Base-by-base conservation (phyloP, 1,284 basidiomycete genomes). In the Ustilago sp. region DNA sequence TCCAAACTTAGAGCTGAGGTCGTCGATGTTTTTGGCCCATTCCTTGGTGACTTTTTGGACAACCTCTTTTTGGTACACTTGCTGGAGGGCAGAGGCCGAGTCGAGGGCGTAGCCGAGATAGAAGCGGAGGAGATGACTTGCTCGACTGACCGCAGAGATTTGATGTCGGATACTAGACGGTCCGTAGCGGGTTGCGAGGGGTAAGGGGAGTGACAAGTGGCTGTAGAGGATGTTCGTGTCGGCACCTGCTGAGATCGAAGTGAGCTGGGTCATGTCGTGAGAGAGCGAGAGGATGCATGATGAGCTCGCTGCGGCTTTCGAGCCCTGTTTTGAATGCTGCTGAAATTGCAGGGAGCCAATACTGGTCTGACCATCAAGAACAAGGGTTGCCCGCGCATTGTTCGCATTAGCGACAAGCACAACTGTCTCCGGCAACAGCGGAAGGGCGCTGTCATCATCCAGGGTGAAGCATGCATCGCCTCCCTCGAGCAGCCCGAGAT, bases 91-190 rank as follows among this genome's bases (percentile, higher is more conserved):
- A 3, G 70, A 58, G 31, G 68, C 65, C 8, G 61, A 52, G 41
- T 79, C 77, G 47, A 79, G 69, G 2, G 77, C 62, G 58, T 79
- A 79, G 48, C 74, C 74, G 52, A 76, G 70, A 17, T 71, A 74
- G 51, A 76, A 68, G 53, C 70, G 61, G 31, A 76, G 64, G 6
- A 77, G 67, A 38, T 77, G 63, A 43, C 70, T 66, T 4, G 51
- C 36, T 17, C 73, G 66, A 45, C 63, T 64, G 51, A 67, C 36
- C 4, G 68, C 58, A 32, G 63, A 35, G 39, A 63, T 45, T 31
- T 48, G 52, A 34, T 54, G 59, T 19, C 68, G 62, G 9, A 32
- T 36, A 41, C 45, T 39, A 32, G 41, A 17, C 6, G 74, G 59
- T 28, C 50, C 54, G n/a, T 70, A 68, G 23, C 47, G 57, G 1